Percentiles rank a stretch among this genome's conserved stretches.
These are phyloP conservation scores for Mycena crocata DNA, from an alignment of 768 basidiomycete species.

Conservation along the genomic window DNA sequence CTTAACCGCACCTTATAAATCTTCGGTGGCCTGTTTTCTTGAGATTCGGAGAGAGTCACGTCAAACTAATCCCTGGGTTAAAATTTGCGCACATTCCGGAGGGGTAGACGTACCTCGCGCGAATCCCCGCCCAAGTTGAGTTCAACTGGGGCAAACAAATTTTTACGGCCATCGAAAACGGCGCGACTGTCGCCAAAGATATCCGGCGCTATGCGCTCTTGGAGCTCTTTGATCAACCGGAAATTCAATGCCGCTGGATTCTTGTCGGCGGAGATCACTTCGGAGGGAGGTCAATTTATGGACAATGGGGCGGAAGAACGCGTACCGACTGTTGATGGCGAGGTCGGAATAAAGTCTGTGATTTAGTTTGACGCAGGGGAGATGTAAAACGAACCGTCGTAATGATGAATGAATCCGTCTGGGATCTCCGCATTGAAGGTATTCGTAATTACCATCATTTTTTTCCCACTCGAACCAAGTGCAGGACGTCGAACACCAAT, in stretches of 20 bases:
- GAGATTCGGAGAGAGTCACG: constrained; percentile 39
- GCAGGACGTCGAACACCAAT: constrained; percentile 63
- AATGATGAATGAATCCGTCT: constrained; percentile 61
- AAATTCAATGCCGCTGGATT: constrained; percentile 60
- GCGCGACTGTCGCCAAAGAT: constrained; percentile 61
- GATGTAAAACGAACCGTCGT: constrained; percentile 61
- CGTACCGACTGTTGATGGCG: constrained; percentile 6
- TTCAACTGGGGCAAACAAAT: constrained; percentile 59
- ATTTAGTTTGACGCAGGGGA: constrained; percentile 19
- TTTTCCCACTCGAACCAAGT: constrained; percentile 56
- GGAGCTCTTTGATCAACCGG: constrained; percentile 60
- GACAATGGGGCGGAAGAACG: neutral
- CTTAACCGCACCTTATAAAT: constrained; percentile 20
- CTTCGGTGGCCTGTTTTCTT: constrained; percentile 9
- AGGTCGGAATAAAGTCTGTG: neutral
- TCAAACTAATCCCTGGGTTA: constrained; percentile 26
- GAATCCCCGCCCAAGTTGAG: constrained; percentile 59
- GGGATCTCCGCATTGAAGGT: constrained; percentile 59
- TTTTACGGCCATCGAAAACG: constrained; percentile 71
- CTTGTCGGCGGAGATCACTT: constrained; percentile 54
- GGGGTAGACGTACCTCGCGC: constrained; percentile 5
- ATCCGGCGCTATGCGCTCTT: constrained; percentile 52
- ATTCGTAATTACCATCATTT: constrained; percentile 49
- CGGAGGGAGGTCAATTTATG: constrained; percentile 4
- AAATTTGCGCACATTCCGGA: constrained; percentile 11